Evolutionary conservation across 148 eudicot species (phyloP), one percentile per base, ranked within the genome.

Genomic region (Pouteria glomerata): DNA sequence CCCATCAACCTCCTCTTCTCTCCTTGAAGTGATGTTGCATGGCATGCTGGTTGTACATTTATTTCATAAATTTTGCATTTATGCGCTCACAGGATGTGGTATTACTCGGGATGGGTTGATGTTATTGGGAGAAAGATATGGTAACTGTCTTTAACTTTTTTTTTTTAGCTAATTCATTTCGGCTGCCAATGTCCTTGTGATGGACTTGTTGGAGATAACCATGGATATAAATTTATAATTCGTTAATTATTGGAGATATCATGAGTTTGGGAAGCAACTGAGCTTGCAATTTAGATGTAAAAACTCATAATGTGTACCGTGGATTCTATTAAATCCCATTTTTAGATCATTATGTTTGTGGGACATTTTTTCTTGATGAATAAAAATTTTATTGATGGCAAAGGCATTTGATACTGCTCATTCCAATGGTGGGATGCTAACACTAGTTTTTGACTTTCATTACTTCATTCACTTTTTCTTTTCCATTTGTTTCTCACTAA

Each of bases 81-180:
- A 29, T 68, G 26, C 42, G 66, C 66, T 66, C 87, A 83, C 86
- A 95, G 97, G 99, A 57, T 88, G 78, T 84, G 99, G 97, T 60
- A 88, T 95, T 63, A 78, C 76, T 62, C 84, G 99, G 70, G 96
- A 92, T 75, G 96, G 97, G 66, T 77, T 95, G 80, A 86, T 84
- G 68, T 76, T 92, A 79, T 71, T 95, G 77, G 99, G 96, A 72
- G 94, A 92, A 75, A 78, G 96, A 84, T 89, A 92, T 65, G 94
- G 99, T 95, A 88, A 84, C 47, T 34, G 16, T 50, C 41, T 35
- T n/a, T n/a, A 24, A 56, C 13, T 47, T 42, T 42, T 52, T 4
- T 33, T 53, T 45, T 42, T 29, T 48, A 27, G 1, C 10, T 13
- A 18, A 55, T 13, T 39, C 61, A 29, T 52, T 57, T 45, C 80